Percentiles rank a stretch among this genome's conserved stretches.
Conservation (phyloP, 2,329 filamentous ascomycete genomes). For the Talaromyces sp. region DNA sequence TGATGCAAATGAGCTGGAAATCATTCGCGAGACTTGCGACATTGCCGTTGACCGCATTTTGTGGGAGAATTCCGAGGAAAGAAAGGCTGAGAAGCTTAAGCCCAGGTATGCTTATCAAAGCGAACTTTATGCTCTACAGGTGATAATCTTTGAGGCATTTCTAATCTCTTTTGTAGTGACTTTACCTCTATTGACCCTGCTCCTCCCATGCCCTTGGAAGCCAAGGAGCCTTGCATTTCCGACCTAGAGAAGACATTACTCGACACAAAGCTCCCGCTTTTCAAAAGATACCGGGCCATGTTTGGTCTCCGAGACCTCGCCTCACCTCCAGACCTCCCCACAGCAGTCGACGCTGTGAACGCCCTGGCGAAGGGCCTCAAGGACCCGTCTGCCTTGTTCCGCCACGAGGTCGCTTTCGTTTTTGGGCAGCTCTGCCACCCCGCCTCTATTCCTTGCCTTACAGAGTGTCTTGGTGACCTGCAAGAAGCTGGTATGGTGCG, state of each 20-base stretch:
- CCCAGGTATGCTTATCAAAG: slow-evolving; percentile 64
- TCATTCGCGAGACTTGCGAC: slow-evolving; percentile 94
- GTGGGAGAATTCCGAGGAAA: slow-evolving; percentile 80
- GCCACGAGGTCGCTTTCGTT: slow-evolving; percentile 97
- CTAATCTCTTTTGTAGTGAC: slow-evolving; percentile 62
- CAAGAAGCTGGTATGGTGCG: slow-evolving; percentile 94
- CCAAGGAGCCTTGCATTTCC: slow-evolving; percentile 64
- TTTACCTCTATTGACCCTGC: slow-evolving; percentile 96
- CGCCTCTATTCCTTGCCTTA: slow-evolving; percentile 90
- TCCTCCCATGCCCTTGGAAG: slow-evolving; percentile 76
- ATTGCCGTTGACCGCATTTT: slow-evolving; percentile 92
- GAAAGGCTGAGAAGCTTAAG: slow-evolving; percentile 74
- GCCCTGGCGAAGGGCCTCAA: slow-evolving; percentile 82
- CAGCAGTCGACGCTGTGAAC: slow-evolving; percentile 81
- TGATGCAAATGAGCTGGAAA: slow-evolving; percentile 72
- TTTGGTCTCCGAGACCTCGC: slow-evolving; percentile 94
- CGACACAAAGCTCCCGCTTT: slow-evolving; percentile 77
- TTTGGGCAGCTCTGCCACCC: slow-evolving; percentile 96
- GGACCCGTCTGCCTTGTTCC: slow-evolving; percentile 88
- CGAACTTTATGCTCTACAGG: background rate
- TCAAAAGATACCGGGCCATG: slow-evolving; percentile 96
- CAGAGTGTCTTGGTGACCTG: slow-evolving; percentile 73
- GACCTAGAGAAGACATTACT: slow-evolving; percentile 77
- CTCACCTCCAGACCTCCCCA: slow-evolving; percentile 87
- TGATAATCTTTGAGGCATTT: background rate